Conservation (phyloP, 2,329 filamentous ascomycete genomes). For the Colletotrichum agaves region DNA sequence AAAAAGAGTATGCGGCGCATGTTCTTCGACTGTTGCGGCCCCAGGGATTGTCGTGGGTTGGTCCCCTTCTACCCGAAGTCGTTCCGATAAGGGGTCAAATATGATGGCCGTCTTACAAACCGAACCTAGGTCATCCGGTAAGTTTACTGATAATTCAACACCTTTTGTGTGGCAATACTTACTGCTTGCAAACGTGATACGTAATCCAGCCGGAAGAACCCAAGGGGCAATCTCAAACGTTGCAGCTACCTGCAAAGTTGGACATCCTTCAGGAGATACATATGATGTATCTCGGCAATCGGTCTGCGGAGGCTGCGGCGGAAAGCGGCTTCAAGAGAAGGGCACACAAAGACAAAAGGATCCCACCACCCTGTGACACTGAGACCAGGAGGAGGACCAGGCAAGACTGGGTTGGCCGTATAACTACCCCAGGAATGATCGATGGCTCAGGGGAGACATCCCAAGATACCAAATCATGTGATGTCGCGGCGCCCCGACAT, state of each 20-base stretch:
- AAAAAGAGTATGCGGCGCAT: background rate
- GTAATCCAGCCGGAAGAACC: background rate
- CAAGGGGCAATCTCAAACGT: background rate
- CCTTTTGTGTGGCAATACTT: background rate
- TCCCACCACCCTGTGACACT: background rate
- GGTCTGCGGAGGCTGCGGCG: background rate
- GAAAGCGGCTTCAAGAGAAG: background rate
- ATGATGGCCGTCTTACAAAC: background rate
- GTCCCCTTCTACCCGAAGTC: background rate
- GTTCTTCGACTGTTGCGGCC: background rate
- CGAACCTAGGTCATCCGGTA: accelerated
- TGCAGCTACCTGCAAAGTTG: background rate
- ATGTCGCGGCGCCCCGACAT: background rate
- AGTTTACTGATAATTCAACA: background rate
- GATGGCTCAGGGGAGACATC: background rate
- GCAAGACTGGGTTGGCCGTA: background rate
- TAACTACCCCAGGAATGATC: background rate
- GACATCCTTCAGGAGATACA: background rate
- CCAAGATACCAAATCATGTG: background rate
- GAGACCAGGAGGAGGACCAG: background rate
- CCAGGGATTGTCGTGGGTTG: background rate
- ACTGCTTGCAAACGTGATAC: background rate
- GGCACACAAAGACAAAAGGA: background rate
- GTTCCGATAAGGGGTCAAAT: background rate
- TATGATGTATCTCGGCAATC: background rate